Base-by-base conservation (phyloP, 108 stramenopile genomes). In the Cyclotella baltica region DNA sequence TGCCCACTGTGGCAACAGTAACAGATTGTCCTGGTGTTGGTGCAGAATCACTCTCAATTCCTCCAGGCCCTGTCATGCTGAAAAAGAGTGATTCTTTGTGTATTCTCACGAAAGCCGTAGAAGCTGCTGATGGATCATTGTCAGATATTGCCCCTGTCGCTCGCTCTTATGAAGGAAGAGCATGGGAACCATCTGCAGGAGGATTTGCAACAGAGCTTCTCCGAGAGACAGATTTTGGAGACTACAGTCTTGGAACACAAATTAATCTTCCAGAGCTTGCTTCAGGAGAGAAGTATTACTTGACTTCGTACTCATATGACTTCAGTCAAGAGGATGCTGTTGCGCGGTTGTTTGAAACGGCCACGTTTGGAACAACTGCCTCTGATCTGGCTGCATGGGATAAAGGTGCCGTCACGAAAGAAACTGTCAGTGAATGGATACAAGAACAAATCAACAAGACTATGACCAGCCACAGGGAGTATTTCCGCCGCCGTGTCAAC, bases 151-250 rank as follows among this genome's bases (percentile, higher is more conserved):
- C 76, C 20, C 85, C 85, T 0, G 73, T 84, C 3, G 85, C 78
- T 43, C 76, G 83, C 2, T 83, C 83, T 20, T 87, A 78, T 40
- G 80, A 84, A 43, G 81, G 81, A 11, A 34, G 72, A 38, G 70
- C 65, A 19, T 87, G 86, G 86, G 86, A 87, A 70, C 74, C 47
- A 33, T 70, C 78, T 22, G 69, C 80, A 13, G 83, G 83, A 37
- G 83, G 72, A 38, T 82, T 82, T 72, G 81, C 81, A 4, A 63
- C 59, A 31, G 19, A 46, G 16, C 47, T 83, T 30, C 58, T 82
- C 0, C 75, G 67, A 18, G 75, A 69, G 5, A n/a, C 58, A 71
- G 69, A 66, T 8, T 72, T 82, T 37, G 74, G 64, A 3, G 65
- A 82, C 57, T 80, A 69, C 52, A 48, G 51, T 57, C 18, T 11